phyloP scores from a whole-genome alignment of 495 filamentous ascomycete species.

The Astrocystis sublimbata region DNA sequence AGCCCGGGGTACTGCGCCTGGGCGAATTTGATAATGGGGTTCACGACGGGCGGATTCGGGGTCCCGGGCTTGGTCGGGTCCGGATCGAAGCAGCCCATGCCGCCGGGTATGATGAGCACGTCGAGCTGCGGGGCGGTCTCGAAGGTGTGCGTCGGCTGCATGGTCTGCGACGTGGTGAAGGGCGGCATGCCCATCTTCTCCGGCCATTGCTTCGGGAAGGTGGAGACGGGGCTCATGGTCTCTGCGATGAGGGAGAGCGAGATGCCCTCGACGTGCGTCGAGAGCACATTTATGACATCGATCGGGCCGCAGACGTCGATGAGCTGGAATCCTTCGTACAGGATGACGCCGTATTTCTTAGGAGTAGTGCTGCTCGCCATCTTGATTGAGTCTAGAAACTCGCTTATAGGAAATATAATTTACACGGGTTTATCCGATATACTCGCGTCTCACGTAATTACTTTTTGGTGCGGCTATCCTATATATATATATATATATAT shows the following conservation, averaged over 20 bases:
- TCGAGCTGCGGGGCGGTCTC: conserved; percentile 51
- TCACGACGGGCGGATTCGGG: no score
- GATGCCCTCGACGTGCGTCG: conserved; percentile 36
- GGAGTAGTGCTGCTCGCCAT: no score
- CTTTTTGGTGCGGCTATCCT: no score
- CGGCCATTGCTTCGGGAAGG: conserved; percentile 18
- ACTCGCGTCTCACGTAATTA: no score
- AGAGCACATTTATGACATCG: background rate
- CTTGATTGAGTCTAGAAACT: no score
- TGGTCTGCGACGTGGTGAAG: conserved; percentile 11
- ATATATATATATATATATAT: no score
- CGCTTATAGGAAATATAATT: no score
- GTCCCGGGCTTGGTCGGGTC: no score
- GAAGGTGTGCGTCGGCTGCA: conserved; percentile 67
- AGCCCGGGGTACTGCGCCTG: conserved; percentile 41
- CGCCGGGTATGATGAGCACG: conserved; percentile 67
- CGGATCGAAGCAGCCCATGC: conserved; percentile 50
- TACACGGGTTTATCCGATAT: no score
- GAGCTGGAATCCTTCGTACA: background rate
- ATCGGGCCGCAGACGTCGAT: background rate
- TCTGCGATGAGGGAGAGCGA: no score
- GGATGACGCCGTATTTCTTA: background rate
- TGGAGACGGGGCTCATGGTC: conserved; percentile 51
- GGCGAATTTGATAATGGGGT: conserved; percentile 49
- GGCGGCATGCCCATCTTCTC: background rate